Conservation (phyloP, 306 rosid genomes). For the Cicer bijugum region DNA sequence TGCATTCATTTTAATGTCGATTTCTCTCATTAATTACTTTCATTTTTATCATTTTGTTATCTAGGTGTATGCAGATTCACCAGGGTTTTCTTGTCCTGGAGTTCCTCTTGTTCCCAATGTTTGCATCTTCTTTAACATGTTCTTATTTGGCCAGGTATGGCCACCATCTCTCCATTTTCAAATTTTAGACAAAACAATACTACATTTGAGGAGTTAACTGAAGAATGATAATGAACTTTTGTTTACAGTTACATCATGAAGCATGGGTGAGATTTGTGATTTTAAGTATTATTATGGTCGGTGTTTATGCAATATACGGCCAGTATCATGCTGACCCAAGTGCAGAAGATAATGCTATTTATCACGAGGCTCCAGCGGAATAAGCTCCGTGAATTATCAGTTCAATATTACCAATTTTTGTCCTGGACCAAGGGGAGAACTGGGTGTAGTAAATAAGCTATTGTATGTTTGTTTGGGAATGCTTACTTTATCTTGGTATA, state of each 20-base stretch:
- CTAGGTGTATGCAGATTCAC: constrained; percentile 72
- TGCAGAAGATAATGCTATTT: constrained; percentile 58
- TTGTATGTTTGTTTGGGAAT: constrained; percentile 22
- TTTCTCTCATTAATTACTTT: constrained; percentile 39
- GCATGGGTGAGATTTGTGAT: constrained; percentile 92
- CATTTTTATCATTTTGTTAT: constrained; percentile 33
- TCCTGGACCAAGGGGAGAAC: not conserved
- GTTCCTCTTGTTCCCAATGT: constrained; percentile 77
- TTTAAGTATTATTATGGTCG: constrained; percentile 61
- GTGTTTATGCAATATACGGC: constrained; percentile 83
- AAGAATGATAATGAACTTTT: constrained; percentile 35
- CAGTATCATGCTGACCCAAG: constrained; percentile 85
- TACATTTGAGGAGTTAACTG: not conserved
- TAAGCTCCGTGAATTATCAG: constrained; percentile 47
- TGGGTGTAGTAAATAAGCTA: constrained; percentile 10
- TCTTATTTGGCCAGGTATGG: constrained; percentile 87
- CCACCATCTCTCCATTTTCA: constrained; percentile 2
- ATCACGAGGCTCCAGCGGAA: constrained; percentile 55
- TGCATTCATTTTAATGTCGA: constrained; percentile 20
- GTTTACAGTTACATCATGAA: constrained; percentile 80
- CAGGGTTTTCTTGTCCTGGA: constrained; percentile 92
- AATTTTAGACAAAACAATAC: constrained; percentile 19
- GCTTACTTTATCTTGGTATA: not conserved
- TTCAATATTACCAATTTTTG: not conserved
- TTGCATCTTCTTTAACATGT: constrained; percentile 93